These are phyloP conservation scores for Salix viminalis DNA, from an alignment of 345 rosid species.

Conservation along the genomic window DNA sequence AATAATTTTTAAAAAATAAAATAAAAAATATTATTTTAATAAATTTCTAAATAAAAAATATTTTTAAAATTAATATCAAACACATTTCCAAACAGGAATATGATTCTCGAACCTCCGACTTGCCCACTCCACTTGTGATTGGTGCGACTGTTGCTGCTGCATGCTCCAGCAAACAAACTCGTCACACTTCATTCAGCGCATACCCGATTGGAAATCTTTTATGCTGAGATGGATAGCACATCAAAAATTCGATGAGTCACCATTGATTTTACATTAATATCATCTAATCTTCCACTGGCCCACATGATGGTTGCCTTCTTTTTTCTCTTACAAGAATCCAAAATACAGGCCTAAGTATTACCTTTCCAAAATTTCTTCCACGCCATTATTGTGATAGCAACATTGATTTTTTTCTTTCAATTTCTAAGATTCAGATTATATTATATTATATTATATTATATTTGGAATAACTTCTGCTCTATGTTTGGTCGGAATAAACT, in stretches of 20 bases:
- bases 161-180: neutral
- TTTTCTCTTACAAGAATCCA: neutral
- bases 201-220: neutral
- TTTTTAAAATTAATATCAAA: too few species aligned
- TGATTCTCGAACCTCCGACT: neutral
- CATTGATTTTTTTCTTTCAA: neutral
- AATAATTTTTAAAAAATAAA: too few species aligned
- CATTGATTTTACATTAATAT: neutral
- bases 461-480: too few species aligned
- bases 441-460: too few species aligned
- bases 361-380: neutral
- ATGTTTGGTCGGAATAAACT: too few species aligned
- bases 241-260: neutral
- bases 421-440: too few species aligned
- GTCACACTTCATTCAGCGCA: neutral
- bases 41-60: too few species aligned
- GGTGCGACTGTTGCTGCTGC: neutral
- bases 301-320: neutral
- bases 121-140: neutral
- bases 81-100: rapidly evolving
- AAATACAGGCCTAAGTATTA: neutral
- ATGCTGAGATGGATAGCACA: neutral
- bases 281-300: neutral
- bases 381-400: neutral
- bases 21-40: too few species aligned